phyloP scores from a whole-genome alignment of 495 filamentous ascomycete genomes.

The Friedmanniomyces simplex region DNA sequence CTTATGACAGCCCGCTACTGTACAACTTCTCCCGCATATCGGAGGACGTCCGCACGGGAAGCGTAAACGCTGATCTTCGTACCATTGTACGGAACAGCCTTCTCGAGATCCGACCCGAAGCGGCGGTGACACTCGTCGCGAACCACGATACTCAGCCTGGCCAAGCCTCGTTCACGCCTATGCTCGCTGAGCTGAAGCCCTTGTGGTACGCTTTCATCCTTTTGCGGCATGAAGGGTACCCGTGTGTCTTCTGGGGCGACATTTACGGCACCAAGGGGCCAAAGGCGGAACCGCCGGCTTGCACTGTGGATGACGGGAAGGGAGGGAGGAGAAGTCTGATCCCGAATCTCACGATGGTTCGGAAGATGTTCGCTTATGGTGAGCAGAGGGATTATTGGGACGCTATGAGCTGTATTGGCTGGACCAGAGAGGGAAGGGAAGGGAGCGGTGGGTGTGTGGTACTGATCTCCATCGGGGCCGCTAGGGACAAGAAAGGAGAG shows the following conservation, averaged over 20 bases:
- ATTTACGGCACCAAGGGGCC: slow-evolving; percentile 55
- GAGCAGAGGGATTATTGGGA: slow-evolving; percentile 60
- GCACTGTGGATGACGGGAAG: slow-evolving; percentile 18
- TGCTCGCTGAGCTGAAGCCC: slow-evolving; percentile 30
- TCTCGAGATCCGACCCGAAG: slow-evolving; percentile 46
- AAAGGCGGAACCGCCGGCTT: slow-evolving; percentile 46
- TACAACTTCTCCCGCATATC: slow-evolving; percentile 44
- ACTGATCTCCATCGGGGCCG: not conserved
- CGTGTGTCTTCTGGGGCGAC: slow-evolving; percentile 67
- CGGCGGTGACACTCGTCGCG: slow-evolving; percentile 44
- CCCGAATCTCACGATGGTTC: slow-evolving; percentile 49
- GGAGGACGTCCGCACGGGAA: slow-evolving; percentile 36
- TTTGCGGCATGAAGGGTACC: slow-evolving; percentile 52
- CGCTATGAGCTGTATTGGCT: slow-evolving; percentile 56
- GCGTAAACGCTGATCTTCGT: slow-evolving; percentile 45
- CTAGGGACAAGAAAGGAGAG: not conserved
- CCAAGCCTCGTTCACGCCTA: slow-evolving; percentile 30
- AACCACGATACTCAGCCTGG: slow-evolving; percentile 36
- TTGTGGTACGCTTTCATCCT: slow-evolving; percentile 46
- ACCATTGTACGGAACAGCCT: slow-evolving; percentile 51
- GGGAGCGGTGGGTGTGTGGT: slow-evolving; percentile 27
- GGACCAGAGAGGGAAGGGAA: slow-evolving; percentile 39
- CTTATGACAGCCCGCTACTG: slow-evolving; percentile 62
- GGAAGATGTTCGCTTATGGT: slow-evolving; percentile 62
- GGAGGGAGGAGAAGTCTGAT: slow-evolving; percentile 39